Base-by-base conservation (phyloP, 352 stramenopile genomes). In the Phytophthora citricola region DNA sequence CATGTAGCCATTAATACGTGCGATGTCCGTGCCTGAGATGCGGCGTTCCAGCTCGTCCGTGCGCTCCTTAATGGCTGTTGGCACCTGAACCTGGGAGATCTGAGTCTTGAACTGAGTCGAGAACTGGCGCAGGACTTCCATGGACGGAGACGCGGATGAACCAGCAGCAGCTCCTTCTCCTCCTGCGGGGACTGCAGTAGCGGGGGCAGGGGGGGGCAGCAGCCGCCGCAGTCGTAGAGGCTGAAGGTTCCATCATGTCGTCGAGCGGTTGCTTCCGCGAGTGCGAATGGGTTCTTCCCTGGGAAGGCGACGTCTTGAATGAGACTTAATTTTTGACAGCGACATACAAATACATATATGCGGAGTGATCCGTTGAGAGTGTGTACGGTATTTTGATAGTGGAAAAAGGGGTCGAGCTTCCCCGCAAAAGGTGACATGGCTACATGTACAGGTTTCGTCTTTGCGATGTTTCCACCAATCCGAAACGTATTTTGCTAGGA, bases 1-100 rank as follows among this genome's bases (percentile, higher is more conserved):
- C 81, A 95, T 92, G 75, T 95, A 93, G 49, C 87, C 87, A 49
- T 95, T 93, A 69, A 95, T 95, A 54, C 87, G 87, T 45, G 73
- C 73, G 51, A 95, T 95, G 69, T 95, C 87, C 29, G 87, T 95
- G 59, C 60, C 57, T 4, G 79, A 81, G 68, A 93, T 93, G 61
- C 83, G 83, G 39, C 87, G 72, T 54, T 83, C 78, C 50, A 93
- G 58, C 44, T 88, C 83, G 66, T 93, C 85, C 29, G 85, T 83
- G 60, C 78, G 85, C 48, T 89, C 83, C 61, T 85, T 89, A 59
- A 93, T 65, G 10, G 73, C 81, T 29, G 85, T 78, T 24, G 83
- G 85, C 63, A 92, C 71, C 66, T 92, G 79, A 63, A 85, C 50
- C 50, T 82, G 74, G 31, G 79, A 77, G 36, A 81, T 48, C 71